Base-by-base conservation (phyloP, 2,329 filamentous ascomycete genomes). In the Escovopsis sp. region DNA sequence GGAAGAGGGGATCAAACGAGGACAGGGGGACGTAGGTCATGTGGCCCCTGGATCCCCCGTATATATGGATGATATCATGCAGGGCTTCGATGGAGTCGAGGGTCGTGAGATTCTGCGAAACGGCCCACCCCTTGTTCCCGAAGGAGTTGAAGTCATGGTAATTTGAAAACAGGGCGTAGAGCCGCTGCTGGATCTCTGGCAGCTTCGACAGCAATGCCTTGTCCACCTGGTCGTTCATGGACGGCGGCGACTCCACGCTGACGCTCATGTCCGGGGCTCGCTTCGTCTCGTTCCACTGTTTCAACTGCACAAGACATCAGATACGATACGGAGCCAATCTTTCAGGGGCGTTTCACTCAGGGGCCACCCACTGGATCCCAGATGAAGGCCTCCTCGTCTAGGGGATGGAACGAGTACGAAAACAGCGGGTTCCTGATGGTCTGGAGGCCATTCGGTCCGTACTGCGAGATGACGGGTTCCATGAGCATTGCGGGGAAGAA, bases 1-100 rank as follows among this genome's bases (percentile, higher is more conserved):
- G 84, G 60, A 89, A 88, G 11, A 85, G 64, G 0, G 85, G 85
- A 54, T 93, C 85, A 55, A 85, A 93, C 0, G 81, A 74, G 2
- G 84, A 82, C 51, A 82, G 81, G 15, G 77, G 75, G 30, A 79
- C 75, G 57, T 75, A 82, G 36, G 72, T 75, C 74, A 83, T 82
- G 51, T 85, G 81, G 2, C 82, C 80, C 33, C 69, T 68, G 45
- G 61, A 66, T 30, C 73, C 82, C 4, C 71, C 66, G 39, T 72
- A 66, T 30, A 70, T 70, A 49, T 82, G 78, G 34, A 82, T 66
- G 10, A 69, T 67, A 53, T 82, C 77, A 50, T 82, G 78, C 4
- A 82, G 59, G 1, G 72, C 70, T 55, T 82, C 78, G 32, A 82
- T 59, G 10, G 79, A 84, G 55, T 85, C 81, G 40, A 71, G 71